Conservation (phyloP, 441 rosid species). For the Gossypium schwendimanii region DNA sequence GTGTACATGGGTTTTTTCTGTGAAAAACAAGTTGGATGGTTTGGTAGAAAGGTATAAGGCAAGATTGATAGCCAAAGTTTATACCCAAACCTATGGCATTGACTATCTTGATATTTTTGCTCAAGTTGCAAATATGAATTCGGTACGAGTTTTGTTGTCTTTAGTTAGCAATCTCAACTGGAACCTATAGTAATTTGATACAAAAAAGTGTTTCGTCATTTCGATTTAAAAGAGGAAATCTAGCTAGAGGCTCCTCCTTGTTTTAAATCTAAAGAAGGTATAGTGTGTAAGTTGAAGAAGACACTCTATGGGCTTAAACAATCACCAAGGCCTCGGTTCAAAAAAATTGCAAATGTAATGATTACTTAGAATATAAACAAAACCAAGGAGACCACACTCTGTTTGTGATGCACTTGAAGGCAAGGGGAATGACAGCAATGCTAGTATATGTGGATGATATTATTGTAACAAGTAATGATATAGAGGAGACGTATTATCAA, state of each 20-base stretch:
- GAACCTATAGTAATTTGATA: not conserved
- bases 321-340: not conserved
- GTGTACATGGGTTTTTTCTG: not conserved
- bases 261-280: not conserved
- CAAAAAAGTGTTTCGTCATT: not conserved
- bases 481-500: not conserved
- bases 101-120: not conserved
- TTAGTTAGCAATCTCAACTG: not conserved
- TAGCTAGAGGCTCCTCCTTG: not conserved
- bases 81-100: not conserved
- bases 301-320: not conserved
- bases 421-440: not conserved
- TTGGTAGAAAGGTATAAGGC: not conserved
- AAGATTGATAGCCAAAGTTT: not conserved
- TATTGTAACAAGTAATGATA: not conserved
- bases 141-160: not conserved
- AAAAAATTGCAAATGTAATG: not conserved
- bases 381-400: not conserved
- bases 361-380: not conserved
- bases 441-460: not conserved
- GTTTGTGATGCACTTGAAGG: not conserved
- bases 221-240: not conserved
- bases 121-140: not conserved
- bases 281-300: not conserved
- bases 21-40: not conserved